phyloP scores from a whole-genome alignment of 331 rosid species.

The Pyracantha coccinea region DNA sequence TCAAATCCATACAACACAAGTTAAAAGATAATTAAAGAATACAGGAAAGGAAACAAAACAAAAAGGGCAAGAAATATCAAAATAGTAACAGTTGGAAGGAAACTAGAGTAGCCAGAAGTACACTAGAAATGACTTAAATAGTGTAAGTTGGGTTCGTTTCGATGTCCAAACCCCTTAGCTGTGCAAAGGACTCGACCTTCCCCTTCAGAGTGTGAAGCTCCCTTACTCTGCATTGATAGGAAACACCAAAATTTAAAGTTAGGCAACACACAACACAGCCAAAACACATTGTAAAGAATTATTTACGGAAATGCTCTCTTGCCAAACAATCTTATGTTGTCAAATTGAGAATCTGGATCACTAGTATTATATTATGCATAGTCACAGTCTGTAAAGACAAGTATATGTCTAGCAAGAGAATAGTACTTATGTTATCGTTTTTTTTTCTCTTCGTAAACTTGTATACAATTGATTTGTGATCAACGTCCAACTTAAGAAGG shows the following conservation, averaged over 20 bases:
- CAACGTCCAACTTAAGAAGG: background rate
- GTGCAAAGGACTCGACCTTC: conserved; percentile 51
- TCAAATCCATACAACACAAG: background rate
- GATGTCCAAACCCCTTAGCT: conserved; percentile 50
- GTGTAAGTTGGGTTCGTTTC: conserved; percentile 56
- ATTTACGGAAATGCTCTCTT: background rate
- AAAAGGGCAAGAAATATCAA: background rate
- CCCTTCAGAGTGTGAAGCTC: conserved; percentile 71
- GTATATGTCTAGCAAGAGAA: background rate
- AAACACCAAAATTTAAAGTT: background rate
- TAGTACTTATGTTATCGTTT: background rate
- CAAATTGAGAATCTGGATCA: background rate
- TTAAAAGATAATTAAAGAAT: background rate
- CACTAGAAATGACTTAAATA: conserved; percentile 17
- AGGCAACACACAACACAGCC: background rate
- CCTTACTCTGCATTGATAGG: conserved; percentile 42
- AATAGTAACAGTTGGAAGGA: background rate
- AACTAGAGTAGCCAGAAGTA: background rate
- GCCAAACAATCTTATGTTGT: background rate
- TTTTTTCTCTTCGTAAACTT: background rate
- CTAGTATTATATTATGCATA: background rate
- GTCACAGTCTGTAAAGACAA: background rate
- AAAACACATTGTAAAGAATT: background rate
- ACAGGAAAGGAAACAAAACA: background rate
- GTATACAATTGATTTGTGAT: background rate